Percentiles rank a stretch among this genome's conserved stretches.
These are phyloP conservation scores for Neurospora sublineolata DNA, from an alignment of 495 filamentous ascomycete species.

Conservation along the genomic window DNA sequence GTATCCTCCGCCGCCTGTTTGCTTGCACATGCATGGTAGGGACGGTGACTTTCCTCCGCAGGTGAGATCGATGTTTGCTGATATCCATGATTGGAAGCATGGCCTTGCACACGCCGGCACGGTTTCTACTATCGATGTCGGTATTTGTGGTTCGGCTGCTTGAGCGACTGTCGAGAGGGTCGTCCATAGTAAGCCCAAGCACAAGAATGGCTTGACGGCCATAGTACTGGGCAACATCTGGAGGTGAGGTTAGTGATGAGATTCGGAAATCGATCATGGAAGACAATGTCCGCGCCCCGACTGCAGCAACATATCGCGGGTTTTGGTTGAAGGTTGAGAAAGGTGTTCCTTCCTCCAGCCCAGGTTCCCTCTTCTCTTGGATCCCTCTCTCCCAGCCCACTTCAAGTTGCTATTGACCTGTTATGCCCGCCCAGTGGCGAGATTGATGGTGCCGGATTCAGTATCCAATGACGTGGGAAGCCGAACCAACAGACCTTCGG, in stretches of 20 bases:
- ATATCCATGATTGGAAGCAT: constrained; percentile 53
- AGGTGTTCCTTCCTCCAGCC: background rate
- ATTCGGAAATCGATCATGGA: background rate
- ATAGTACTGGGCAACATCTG: constrained; percentile 35
- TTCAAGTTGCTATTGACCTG: background rate
- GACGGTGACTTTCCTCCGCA: constrained; percentile 38
- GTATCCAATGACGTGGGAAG: constrained; percentile 9
- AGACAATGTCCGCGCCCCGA: background rate
- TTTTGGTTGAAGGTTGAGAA: background rate
- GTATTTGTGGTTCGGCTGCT: constrained; percentile 12
- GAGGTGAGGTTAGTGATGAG: background rate
- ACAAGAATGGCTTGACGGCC: constrained; percentile 27
- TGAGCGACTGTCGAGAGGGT: constrained; percentile 14
- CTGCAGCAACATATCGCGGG: background rate
- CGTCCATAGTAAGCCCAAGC: constrained; percentile 26
- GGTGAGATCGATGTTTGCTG: constrained; percentile 41
- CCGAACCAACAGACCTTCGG: constrained; percentile 7
- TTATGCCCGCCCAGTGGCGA: background rate
- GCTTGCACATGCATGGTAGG: constrained; percentile 51
- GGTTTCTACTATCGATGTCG: constrained; percentile 31
- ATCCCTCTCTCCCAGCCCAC: background rate
- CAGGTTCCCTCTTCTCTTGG: background rate
- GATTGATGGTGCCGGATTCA: constrained; percentile 8
- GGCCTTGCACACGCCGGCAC: constrained; percentile 53
- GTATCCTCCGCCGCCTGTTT: constrained; percentile 47